Conservation (phyloP, 2,329 filamentous ascomycete genomes). For the Onygenales sp. region DNA sequence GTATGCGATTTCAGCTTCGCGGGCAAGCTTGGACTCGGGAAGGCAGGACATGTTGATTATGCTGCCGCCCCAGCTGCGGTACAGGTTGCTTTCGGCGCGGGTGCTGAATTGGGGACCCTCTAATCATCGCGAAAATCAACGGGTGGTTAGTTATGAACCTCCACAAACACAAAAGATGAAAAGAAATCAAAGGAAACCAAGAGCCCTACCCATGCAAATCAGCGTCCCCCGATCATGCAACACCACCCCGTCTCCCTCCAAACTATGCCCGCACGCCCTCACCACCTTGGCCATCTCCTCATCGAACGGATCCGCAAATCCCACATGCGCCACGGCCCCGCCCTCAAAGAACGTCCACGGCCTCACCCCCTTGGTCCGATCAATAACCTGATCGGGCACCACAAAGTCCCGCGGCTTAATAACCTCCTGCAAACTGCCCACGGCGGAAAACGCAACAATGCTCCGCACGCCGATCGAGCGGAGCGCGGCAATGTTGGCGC, state of each 20-base stretch:
- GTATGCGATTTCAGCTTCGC: slow-evolving; percentile 92
- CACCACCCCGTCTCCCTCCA: slow-evolving; percentile 75
- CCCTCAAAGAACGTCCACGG: slow-evolving; percentile 84
- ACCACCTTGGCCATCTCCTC: slow-evolving; percentile 65
- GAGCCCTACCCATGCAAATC: slow-evolving; percentile 72
- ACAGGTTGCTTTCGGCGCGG: slow-evolving; percentile 89
- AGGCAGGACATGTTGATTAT: slow-evolving; percentile 98
- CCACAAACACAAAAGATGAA: not conserved
- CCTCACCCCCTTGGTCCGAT: slow-evolving; percentile 88
- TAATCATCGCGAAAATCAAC: slow-evolving; percentile 23
- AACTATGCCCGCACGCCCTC: slow-evolving; percentile 61
- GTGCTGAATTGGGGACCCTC: slow-evolving; percentile 99
- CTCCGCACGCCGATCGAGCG: slow-evolving; percentile 79
- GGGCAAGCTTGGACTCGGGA: slow-evolving; percentile 90
- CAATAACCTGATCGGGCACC: slow-evolving; percentile 90
- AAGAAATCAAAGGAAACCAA: slow-evolving; percentile 1
- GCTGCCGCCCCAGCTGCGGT: slow-evolving; percentile 83
- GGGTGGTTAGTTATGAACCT: not conserved
- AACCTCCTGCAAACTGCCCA: slow-evolving; percentile 83
- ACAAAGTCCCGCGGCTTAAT: slow-evolving; percentile 96
- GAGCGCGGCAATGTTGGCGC: slow-evolving; percentile 97
- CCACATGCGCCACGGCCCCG: slow-evolving; percentile 86
- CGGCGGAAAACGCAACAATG: slow-evolving; percentile 90
- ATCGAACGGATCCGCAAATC: slow-evolving; percentile 95
- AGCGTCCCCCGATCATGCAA: slow-evolving; percentile 78